Conservation (phyloP, 371 early-diverging fungal genomes). For the Sporodiniella umbellata region DNA sequence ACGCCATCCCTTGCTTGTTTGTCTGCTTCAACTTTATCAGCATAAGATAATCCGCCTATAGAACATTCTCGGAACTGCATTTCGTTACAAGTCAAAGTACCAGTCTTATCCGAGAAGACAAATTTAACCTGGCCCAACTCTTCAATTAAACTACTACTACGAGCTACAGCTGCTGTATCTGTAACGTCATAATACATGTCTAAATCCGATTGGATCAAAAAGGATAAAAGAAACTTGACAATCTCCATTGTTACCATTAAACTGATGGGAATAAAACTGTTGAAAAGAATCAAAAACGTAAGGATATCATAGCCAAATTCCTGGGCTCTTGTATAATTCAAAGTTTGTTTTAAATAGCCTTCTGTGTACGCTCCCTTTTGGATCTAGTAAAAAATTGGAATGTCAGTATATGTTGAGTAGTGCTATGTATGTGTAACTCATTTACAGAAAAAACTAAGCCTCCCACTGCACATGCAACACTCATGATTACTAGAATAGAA, state of each 20-base stretch:
- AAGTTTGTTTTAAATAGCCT: conserved; percentile 33
- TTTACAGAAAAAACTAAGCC: conserved; percentile 57
- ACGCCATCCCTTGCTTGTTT: conserved; percentile 71
- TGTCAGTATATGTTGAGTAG: neutral
- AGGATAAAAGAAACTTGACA: conserved; percentile 80
- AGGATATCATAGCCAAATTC: conserved; percentile 74
- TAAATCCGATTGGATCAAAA: conserved; percentile 78
- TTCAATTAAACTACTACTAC: conserved; percentile 89
- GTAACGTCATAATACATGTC: conserved; percentile 85
- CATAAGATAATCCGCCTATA: conserved; percentile 75
- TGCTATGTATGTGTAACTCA: neutral
- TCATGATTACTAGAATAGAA: conserved; percentile 77
- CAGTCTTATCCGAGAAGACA: conserved; percentile 91
- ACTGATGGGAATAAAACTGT: conserved; percentile 89
- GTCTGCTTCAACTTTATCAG: conserved; percentile 72
- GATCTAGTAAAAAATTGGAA: conserved; percentile 34
- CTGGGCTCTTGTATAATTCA: conserved; percentile 15
- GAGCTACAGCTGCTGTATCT: conserved; percentile 81
- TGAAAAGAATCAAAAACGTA: conserved; percentile 86
- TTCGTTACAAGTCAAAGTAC: conserved; percentile 94
- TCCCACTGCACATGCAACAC: conserved; percentile 82
- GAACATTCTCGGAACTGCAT: conserved; percentile 92
- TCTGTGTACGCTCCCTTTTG: conserved; percentile 24
- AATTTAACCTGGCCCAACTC: conserved; percentile 90
- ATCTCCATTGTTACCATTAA: conserved; percentile 93